Base-by-base conservation (phyloP, 148 eudicot genomes). In the Chenopodium berlandieri region DNA sequence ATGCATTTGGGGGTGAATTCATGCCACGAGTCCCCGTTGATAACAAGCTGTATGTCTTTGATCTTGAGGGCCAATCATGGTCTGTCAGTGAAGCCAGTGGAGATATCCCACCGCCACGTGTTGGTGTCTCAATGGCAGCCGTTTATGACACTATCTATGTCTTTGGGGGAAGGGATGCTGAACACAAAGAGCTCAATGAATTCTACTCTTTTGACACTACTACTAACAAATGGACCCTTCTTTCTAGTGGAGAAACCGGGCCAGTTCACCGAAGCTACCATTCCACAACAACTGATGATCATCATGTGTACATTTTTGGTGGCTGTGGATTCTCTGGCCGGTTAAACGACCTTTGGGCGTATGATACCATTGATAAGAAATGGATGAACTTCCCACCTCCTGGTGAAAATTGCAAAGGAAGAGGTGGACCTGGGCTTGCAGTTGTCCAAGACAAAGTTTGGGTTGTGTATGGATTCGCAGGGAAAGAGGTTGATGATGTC, bases 21-120 rank as follows among this genome's bases (percentile, higher is more conserved):
- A 78, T 83, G 1, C 99, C 99, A n/a, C 97, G 97, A 67, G 91
- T 95, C 78, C 99, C 99, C 0, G 99, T 95, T 0, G 99, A 95
- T 75, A 95, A 91, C 92, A 77, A 86, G 5, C 86, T 95, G 23
- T 90, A 90, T 70, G 88, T 93, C n/a, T 91, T 92, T 31, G 89
- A 93, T 81, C 94, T 95, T 25, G 86, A 83, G 25, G 82, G 85
- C 64, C 89, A 82, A 71, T 89, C 97, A 75, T 95, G 97, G 99
- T 93, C 94, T 0, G 84, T 90, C 48, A 83, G 89, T 0, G 89
- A 87, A n/a, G 91, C 86, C 47, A 83, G 84, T 0, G 99, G 99
- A 2, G 94, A 93, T 7, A 20, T 87, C 73, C 99, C 99, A 47
- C 99, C 97, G 0, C 97, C 99, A 7, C 93, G 99, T 17, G 92